phyloP scores from a whole-genome alignment of 129 eudicot species.

The Tagetes erecta region DNA sequence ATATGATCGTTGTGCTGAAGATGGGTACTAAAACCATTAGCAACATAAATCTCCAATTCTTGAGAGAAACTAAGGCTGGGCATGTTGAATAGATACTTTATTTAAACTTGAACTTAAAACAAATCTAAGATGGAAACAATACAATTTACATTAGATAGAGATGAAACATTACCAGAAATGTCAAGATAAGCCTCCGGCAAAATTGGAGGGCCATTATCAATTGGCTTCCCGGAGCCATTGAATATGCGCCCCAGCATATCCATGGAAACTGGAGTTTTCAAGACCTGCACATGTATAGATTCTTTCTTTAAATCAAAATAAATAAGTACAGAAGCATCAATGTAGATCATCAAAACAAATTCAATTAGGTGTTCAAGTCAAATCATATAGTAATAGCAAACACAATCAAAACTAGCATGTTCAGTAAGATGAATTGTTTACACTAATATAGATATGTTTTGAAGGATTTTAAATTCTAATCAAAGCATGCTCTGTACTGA shows the following conservation, averaged over 20 bases:
- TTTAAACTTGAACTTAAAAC: neutral
- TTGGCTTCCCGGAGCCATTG: conserved; percentile 98
- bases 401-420: neutral
- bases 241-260: conserved; percentile 99
- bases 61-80: neutral
- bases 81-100: neutral
- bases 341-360: neutral
- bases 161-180: conserved; percentile 68
- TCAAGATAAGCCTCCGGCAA: conserved; percentile 87
- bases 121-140: neutral
- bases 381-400: neutral
- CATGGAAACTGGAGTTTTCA: conserved; percentile 94
- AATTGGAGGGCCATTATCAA: conserved; percentile 99
- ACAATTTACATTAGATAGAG: conserved; percentile 12
- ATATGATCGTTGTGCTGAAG: neutral
- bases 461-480: conserved; percentile 7
- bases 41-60: neutral
- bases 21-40: neutral
- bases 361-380: neutral
- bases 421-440: neutral
- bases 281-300: conserved; percentile 51
- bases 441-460: neutral
- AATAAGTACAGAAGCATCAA: neutral
- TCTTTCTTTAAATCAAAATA: neutral
- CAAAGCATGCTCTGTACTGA: neutral